Conservation (phyloP, 1,284 basidiomycete species). For the Ustilago shanxiensis region DNA sequence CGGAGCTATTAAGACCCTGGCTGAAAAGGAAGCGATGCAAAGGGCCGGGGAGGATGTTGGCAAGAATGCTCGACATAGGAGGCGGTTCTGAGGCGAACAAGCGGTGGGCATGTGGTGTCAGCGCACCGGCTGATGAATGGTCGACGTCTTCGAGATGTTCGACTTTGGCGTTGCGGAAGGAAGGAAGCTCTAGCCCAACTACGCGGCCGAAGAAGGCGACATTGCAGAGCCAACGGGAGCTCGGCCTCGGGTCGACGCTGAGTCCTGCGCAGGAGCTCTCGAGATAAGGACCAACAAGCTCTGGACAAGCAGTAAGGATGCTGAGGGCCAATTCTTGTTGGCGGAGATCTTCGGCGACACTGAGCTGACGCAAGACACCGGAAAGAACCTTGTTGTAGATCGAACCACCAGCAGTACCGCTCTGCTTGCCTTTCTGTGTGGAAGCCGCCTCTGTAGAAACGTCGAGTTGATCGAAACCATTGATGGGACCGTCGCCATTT, state of each 20-base stretch:
- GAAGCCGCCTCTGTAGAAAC: conserved; percentile 67
- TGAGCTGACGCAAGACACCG: conserved; percentile 80
- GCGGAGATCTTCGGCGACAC: conserved; percentile 85
- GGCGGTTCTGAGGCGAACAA: conserved; percentile 77
- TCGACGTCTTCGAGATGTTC: conserved; percentile 74
- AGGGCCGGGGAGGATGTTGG: conserved; percentile 49
- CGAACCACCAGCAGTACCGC: conserved; percentile 12
- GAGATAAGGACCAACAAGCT: conserved; percentile 81
- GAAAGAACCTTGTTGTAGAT: conserved; percentile 88
- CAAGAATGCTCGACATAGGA: conserved; percentile 77
- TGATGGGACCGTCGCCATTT: conserved; percentile 22
- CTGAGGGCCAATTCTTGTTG: conserved; percentile 85
- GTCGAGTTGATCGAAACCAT: conserved; percentile 38
- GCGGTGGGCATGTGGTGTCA: conserved; percentile 65
- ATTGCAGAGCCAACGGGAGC: conserved; percentile 89
- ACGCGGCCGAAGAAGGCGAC: conserved; percentile 83
- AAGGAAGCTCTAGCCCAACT: conserved; percentile 81
- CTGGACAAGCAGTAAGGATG: conserved; percentile 84
- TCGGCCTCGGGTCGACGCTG: conserved; percentile 87
- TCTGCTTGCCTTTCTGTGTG: conserved; percentile 69
- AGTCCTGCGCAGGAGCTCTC: conserved; percentile 73
- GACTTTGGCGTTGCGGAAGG: conserved; percentile 70
- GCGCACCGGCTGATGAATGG: conserved; percentile 50
- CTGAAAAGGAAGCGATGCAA: conserved; percentile 75
- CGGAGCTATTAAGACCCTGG: conserved; percentile 75